These are phyloP conservation scores for Globisporangium acanthophoron DNA, from an alignment of 352 stramenopile species.

Conservation along the genomic window DNA sequence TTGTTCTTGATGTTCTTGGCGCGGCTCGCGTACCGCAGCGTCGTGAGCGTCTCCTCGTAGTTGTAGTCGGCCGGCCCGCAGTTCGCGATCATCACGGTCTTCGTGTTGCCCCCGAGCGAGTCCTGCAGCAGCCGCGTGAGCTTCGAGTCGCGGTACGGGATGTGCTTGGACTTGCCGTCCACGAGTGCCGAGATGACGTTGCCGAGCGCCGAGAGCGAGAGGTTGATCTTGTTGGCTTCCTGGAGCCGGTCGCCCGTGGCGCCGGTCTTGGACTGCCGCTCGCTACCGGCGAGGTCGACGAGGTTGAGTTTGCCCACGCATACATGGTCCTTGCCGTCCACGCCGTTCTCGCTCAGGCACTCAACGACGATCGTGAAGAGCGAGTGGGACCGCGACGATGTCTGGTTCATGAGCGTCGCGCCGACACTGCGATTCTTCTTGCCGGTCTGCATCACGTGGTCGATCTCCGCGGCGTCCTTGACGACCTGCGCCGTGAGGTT, in stretches of 20 bases:
- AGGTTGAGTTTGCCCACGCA: conserved; percentile 96
- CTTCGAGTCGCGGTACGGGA: conserved; percentile 87
- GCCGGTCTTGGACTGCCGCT: conserved; percentile 71
- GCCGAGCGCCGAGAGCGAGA: conserved; percentile 56
- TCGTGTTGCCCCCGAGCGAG: conserved; percentile 91
- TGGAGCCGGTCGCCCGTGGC: conserved; percentile 64
- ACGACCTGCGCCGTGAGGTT: conserved; percentile 85
- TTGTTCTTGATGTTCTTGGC: conserved; percentile 99
- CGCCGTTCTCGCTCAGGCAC: conserved; percentile 64
- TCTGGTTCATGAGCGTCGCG: conserved; percentile 97
- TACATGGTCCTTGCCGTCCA: conserved; percentile 89
- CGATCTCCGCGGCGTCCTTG: conserved; percentile 86
- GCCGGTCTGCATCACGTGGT: conserved; percentile 90
- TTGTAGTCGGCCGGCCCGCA: conserved; percentile 97
- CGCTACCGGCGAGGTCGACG: conserved; percentile 72
- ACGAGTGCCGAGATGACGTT: conserved; percentile 88
- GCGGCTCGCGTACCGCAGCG: conserved; percentile 94
- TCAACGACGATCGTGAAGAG: conserved; percentile 97
- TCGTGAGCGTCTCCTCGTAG: conserved; percentile 94
- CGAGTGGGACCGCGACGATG: conserved; percentile 95
- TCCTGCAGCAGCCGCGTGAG: conserved; percentile 87
- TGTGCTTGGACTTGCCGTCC: conserved; percentile 49
- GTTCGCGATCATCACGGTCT: conserved; percentile 98
- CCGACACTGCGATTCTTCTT: conserved; percentile 95
- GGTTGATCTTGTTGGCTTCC: conserved; percentile 80